Base-by-base conservation (phyloP, 345 rosid genomes). In the Schrenkiella parvula region DNA sequence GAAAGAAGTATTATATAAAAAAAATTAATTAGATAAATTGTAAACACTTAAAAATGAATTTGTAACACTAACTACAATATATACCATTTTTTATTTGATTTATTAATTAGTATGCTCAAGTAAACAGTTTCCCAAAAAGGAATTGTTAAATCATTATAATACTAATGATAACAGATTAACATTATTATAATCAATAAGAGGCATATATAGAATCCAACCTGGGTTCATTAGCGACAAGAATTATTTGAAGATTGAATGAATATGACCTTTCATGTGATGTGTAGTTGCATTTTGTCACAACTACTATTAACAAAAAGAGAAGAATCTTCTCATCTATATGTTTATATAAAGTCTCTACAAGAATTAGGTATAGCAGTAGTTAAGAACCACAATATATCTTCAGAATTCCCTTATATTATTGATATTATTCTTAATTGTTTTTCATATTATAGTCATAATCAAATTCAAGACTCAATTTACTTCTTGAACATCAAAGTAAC, bases 201-300 rank as follows among this genome's bases (percentile, higher is more conserved):
- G n/a, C 28, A 57, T 29, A n/a, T n/a, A n/a, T n/a, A 41, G 26
- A 67, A 50, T 67, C 73, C 78, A 59, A 59, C 32, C 53, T 67
- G 41, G 48, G 69, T 41, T 58, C 68, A 29, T 74, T n/a, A 47
- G 60, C 51, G 15, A 31, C 47, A 46, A 73, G 0, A 26, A 44
- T 47, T 37, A 38, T 37, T 37, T 47, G 59, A 10, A 66, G 41
- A 58, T 58, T 50, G 55, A 67, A 74, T 67, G 68, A 74, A 67
- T 74, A 41, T 50, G 73, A 74, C 68, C 55, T 74, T 67, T 67
- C 78, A 72, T 72, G 76, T 72, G 64, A 23, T 55, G 64, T 44
- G 64, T 43, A 64, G 56, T 43, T 72, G 70, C 64, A 65, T 73
- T 73, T 38, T 65, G 72, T 46, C 15, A 18, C 66, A 73, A 73